Evolutionary conservation across 1,284 basidiomycete species (phyloP).

Genomic region (Sporisorium iseilematis-ciliati): DNA sequence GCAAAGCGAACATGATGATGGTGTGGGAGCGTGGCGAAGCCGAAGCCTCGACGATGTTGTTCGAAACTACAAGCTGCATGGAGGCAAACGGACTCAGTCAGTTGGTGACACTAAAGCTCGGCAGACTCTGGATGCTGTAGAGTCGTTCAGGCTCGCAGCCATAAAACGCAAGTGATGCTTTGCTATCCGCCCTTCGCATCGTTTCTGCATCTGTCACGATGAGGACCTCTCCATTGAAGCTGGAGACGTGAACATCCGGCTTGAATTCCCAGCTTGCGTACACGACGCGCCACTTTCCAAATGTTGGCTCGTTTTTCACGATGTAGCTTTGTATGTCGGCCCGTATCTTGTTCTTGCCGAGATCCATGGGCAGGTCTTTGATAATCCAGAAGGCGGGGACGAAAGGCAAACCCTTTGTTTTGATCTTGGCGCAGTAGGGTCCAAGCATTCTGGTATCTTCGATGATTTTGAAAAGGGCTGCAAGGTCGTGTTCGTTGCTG

Average conservation of each 20-base stretch:
- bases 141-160: constrained; percentile 5
- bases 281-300: constrained; percentile 7
- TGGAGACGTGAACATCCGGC: neutral
- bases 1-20: no score
- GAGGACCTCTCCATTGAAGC: constrained; percentile 4
- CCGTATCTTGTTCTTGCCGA: neutral
- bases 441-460: neutral
- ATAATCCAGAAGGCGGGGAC: constrained; percentile 11
- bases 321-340: constrained; percentile 11
- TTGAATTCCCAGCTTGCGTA: constrained; percentile 6
- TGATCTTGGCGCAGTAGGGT: neutral
- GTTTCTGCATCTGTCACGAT: constrained; percentile 15
- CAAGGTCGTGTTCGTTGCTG: neutral
- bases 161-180: neutral
- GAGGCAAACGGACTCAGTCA: no score
- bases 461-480: neutral
- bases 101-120: neutral
- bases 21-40: no score
- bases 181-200: neutral
- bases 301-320: neutral
- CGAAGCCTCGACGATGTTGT: no score
- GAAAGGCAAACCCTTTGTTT: constrained; percentile 9
- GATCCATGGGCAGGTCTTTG: neutral
- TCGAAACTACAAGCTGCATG: no score
- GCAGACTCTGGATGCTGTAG: neutral